Evolutionary conservation across 192 early-diverging fungal genomes (phyloP), one percentile per base, ranked within the genome.

Genomic region (Coemansia interrupta): DNA sequence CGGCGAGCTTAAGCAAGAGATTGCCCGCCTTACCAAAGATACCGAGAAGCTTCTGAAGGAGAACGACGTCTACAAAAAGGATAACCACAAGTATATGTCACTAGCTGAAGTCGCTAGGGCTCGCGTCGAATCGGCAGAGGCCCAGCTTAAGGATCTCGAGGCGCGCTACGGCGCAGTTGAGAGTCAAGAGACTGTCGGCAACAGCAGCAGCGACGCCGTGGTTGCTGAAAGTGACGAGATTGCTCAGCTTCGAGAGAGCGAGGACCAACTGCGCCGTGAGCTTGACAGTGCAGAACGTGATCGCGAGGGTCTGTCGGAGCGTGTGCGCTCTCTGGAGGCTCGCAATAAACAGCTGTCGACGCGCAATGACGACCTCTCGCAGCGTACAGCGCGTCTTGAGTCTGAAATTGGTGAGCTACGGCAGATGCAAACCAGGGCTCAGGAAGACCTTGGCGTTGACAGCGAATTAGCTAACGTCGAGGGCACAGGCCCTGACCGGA

Each of bases 361-460:
- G 14, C 50, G 43, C 14, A 64, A 58, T 43, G 73, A 77, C 38
- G 68, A 70, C 41, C 68, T 70, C 15, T 63, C 32, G 7, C 68
- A 77, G 47, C 68, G 63, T 15, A 26, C 56, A 4, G 73, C 73
- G 17, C 60, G 68, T 32, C 49, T 70, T 3, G 73, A 77, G 32
- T 66, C 57, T 2, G 73, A 77, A 50, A 29, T 12, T 28, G 26
- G 24, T 28, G 42, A 53, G 45, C 0, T 51, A 44, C 11, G 20
- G 24, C 17, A 26, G 49, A 44, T 28, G 18, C 36, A 28, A 15
- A 23, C 6, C 6, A 36, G 40, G 24, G 13, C 3, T 7, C 15
- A 17, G 11, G 30, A 36, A 38, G 17, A 29, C 28, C 0, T 29
- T 13, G 26, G 2, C 14, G 29, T 3, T 15, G 29, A 52, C 26